A percentile compares a stretch with the other conserved stretches of the same genome.
Conservation (phyloP, 495 filamentous ascomycete species). For the Monascus purpureus region DNA sequence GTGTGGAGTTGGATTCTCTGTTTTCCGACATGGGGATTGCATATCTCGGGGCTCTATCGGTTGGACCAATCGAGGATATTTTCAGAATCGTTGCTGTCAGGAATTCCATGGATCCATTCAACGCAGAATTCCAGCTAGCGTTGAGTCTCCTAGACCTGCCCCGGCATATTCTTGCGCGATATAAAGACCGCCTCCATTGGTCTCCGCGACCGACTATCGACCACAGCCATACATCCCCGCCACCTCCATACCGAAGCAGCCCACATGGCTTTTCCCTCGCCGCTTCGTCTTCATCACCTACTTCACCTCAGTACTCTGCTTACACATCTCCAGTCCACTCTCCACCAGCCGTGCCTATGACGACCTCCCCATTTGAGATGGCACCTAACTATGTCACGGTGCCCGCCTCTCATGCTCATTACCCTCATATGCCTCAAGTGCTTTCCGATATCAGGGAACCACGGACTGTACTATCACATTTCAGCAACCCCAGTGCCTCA, state of each 20-base stretch:
- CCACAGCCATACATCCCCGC: constrained; percentile 21
- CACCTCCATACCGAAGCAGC: constrained; percentile 23
- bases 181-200: constrained; percentile 23
- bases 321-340: constrained; percentile 31
- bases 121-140: constrained; percentile 20
- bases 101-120: constrained; percentile 21
- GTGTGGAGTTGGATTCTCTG: constrained; percentile 73
- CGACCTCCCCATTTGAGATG: constrained; percentile 22
- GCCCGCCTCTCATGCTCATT: constrained; percentile 16
- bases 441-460: constrained; percentile 22
- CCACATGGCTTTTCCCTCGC: constrained; percentile 22
- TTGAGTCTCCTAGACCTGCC: constrained; percentile 26
- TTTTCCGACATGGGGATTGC: constrained; percentile 83
- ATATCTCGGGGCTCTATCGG: constrained; percentile 65
- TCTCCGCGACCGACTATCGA: constrained; percentile 27
- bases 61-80: constrained; percentile 67
- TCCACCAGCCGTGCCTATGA: constrained; percentile 23
- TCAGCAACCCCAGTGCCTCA: constrained; percentile 13
- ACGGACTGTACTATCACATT: constrained; percentile 14
- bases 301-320: constrained; percentile 24
- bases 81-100: constrained; percentile 36
- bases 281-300: constrained; percentile 24
- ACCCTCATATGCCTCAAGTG: constrained; percentile 21
- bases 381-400: constrained; percentile 21
- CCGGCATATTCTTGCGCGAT: constrained; percentile 19